phyloP scores from a whole-genome alignment of 2,329 filamentous ascomycete species.

The Alternaria dauci region DNA sequence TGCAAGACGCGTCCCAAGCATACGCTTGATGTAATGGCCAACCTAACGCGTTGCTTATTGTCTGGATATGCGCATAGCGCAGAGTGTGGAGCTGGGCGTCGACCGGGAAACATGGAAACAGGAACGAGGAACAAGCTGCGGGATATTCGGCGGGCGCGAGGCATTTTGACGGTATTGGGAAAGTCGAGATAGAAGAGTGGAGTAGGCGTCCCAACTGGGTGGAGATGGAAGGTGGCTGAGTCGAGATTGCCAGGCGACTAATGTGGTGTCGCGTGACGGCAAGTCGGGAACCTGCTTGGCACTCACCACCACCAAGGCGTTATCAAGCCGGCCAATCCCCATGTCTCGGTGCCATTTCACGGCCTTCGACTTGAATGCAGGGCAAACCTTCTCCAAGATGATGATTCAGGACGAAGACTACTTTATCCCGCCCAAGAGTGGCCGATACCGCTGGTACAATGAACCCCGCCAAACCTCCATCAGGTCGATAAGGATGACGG shows the following conservation, averaged over 20 bases:
- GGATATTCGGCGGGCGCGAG: slow-evolving; percentile 14
- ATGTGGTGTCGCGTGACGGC: slow-evolving; percentile 18
- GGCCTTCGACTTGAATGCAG: slow-evolving; percentile 12
- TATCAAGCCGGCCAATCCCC: slow-evolving; percentile 20
- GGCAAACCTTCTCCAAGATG: slow-evolving; percentile 14
- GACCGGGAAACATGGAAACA: slow-evolving; percentile 7
- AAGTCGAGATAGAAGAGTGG: slow-evolving; percentile 18
- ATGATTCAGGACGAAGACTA: slow-evolving; percentile 22
- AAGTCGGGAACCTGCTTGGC: slow-evolving; percentile 14
- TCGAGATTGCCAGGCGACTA: slow-evolving; percentile 20
- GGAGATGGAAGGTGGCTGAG: slow-evolving; percentile 23
- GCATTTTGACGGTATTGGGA: slow-evolving; percentile 20
- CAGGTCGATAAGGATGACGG: slow-evolving; percentile 10
- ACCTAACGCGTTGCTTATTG: not conserved
- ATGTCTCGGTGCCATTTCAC: slow-evolving; percentile 9
- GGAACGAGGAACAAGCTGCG: slow-evolving; percentile 4
- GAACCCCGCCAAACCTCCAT: slow-evolving; percentile 5
- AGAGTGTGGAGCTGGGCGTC: slow-evolving; percentile 8
- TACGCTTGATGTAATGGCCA: slow-evolving; percentile 7
- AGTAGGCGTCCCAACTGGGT: slow-evolving; percentile 17
- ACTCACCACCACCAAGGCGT: slow-evolving; percentile 12
- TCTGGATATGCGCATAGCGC: slow-evolving; percentile 5
- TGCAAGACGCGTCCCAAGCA: slow-evolving; percentile 2
- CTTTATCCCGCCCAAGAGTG: slow-evolving; percentile 13
- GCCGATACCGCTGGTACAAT: slow-evolving; percentile 19